Base-by-base conservation (phyloP, 805 yeast genomes). In the Ogataea neopini region DNA sequence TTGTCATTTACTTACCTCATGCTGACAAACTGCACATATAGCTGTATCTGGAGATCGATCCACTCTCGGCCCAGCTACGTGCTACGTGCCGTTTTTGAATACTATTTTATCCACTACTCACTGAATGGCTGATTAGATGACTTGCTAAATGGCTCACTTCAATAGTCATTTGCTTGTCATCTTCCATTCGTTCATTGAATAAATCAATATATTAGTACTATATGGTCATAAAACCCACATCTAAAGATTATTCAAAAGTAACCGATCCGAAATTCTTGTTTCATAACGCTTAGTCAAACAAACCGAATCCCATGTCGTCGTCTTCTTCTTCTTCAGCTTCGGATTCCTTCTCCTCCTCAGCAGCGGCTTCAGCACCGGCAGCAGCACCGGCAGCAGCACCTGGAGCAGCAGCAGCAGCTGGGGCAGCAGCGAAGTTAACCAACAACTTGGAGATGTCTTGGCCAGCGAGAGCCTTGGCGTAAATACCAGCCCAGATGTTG, bases 231-330 rank as follows among this genome's bases (percentile, higher is more conserved):
- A 13, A 28, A 20, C 29, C 40, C 25, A 22, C 37, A 11, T 34
- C 22, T 11, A 34, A 17, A 17, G 25, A 22, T 22, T 34, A 17
- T 18, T 18, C 37, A 34, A 36, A 17, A 29, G 30, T 38, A 38
- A 25, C 41, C 41, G 41, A 35, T 35, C 35, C 11, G 19, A 19
- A 8, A 22, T 22, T 22, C 7, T 19, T 35, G 25, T 35, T 39
- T 13, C 25, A 39, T 9, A 28, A 43, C 47, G 43, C 62, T 76
- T 86, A 86, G 77, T 86, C 95, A 80, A 86, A 86, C 76, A 86
- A 81, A 77, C 92, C 92, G 84, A 86, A 83, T 65, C 92, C 92
- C 92, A 86, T 84, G 76, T 84, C 94, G 66, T 83, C 88, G 70
- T 83, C 89, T 58, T 84, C 80, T 71, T 79, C 86, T 71, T 83